These are phyloP conservation scores for Odontarrhena argentea DNA, from an alignment of 345 rosid species.

Conservation along the genomic window DNA sequence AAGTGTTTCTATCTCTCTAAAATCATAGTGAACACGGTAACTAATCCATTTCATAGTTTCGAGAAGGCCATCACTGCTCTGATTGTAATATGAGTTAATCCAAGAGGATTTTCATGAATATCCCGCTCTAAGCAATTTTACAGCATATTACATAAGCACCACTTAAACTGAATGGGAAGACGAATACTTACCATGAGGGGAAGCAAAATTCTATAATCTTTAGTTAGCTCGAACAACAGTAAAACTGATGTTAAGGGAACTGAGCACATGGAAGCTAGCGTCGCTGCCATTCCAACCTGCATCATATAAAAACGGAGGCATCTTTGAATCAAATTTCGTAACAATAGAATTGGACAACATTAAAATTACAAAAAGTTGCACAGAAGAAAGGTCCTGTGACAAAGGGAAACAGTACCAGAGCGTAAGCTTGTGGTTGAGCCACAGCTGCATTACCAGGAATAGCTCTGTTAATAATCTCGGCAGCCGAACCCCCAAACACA, in stretches of 20 bases:
- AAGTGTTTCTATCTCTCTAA: too few relatives aligned
- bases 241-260: slow-evolving; percentile 96
- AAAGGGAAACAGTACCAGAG: slow-evolving; percentile 64
- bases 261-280: slow-evolving; percentile 96
- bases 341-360: slow-evolving; percentile 6
- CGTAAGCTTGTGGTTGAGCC: slow-evolving; percentile 99
- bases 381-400: slow-evolving; percentile 23
- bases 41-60: slow-evolving; percentile 12
- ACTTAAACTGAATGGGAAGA: slow-evolving; percentile 2
- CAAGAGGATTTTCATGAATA: background rate
- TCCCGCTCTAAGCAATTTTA: background rate
- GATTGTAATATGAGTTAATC: slow-evolving; percentile 3
- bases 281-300: slow-evolving; percentile 99
- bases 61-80: background rate
- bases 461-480: slow-evolving; percentile 82
- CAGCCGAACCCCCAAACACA: slow-evolving; percentile 96
- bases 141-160: background rate
- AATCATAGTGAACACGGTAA: background rate
- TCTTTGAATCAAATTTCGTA: slow-evolving; percentile 27
- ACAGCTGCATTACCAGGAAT: slow-evolving; percentile 98
- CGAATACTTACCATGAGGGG: slow-evolving; percentile 82
- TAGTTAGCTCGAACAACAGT: slow-evolving; percentile 90
- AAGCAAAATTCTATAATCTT: slow-evolving; percentile 94
- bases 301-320: slow-evolving; percentile 30
- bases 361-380: background rate